These are phyloP conservation scores for Tirmania nivea DNA, from an alignment of 495 filamentous ascomycete genomes.

Conservation along the genomic window DNA sequence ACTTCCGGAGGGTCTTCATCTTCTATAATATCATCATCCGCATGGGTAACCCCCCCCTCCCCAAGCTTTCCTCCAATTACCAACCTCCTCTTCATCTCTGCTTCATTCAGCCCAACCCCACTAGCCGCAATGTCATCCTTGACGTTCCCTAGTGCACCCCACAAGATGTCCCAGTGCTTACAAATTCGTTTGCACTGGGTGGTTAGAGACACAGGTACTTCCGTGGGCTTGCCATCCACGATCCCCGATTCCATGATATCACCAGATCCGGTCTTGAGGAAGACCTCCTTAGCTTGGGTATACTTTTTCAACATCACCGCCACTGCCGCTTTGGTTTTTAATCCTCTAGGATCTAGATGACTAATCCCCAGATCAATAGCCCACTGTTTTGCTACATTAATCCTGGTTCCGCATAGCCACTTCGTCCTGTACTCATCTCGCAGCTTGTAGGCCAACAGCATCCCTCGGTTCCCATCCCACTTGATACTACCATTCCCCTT, in stretches of 20 bases:
- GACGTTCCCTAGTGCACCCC: neutral
- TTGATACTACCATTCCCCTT: constrained; percentile 1
- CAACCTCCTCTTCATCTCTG: neutral
- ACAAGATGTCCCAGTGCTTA: neutral
- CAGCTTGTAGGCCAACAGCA: neutral
- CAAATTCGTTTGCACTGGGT: neutral
- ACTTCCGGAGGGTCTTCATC: neutral
- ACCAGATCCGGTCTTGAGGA: neutral
- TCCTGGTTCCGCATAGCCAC: neutral
- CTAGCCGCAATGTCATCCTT: neutral
- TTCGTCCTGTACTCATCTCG: neutral
- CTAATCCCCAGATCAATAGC: neutral
- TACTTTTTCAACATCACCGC: neutral
- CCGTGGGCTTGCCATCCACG: neutral
- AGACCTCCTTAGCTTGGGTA: neutral
- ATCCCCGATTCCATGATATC: neutral
- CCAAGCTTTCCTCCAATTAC: neutral
- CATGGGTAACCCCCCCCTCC: neutral
- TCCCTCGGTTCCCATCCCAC: neutral
- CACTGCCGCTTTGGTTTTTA: neutral
- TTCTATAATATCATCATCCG: neutral
- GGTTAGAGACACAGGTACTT: neutral
- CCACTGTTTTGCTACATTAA: too few species aligned
- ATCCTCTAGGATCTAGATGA: neutral
- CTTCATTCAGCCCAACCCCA: neutral